Base-by-base conservation (phyloP, 2,329 filamentous ascomycete species). In the Fusarium sulawesiense region DNA sequence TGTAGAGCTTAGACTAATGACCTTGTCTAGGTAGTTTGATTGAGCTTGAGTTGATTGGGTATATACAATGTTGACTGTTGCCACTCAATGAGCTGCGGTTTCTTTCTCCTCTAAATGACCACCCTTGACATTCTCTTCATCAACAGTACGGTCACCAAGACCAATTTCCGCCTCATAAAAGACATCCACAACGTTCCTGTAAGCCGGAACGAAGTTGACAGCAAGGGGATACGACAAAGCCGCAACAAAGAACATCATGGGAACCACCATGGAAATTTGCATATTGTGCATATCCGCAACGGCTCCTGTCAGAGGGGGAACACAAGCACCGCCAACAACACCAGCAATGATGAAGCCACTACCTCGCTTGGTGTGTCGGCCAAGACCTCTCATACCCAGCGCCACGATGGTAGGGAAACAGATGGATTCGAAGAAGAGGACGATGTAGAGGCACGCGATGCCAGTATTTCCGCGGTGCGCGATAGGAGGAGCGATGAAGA, bases 361-460 rank as follows among this genome's bases (percentile, higher is more conserved):
- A 2, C 92, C 92, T 64, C 91, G 87, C 83, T 94, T 94, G 37
- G 90, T 92, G 80, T 95, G 90, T 20, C 89, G 87, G 8, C 93
- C 92, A 2, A 94, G 84, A 4, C 91, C 92, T 23, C 91, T 87
- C 83, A 93, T 93, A 11, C 91, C 91, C 4, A 94, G 84, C 6
- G 92, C 91, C 30, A 95, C 89, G 74, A 95, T 93, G 20, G 92
- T 94, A 0, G 92, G 92, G 83, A 94, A 95, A 78, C 90, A 92
- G 75, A 93, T 91, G 6, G 88, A 91, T 80, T 93, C 92, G 79
- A 94, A 94, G 83, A 94, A 93, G 25, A 94, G 84, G 9, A 90
- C 88, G 12, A 92, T 67, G 78, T 89, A 92, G 30, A 93, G 85
- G 84, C 93, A 89, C 7, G 84, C 81, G 66, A 89, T 80, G 46